Percentiles rank a stretch among this genome's conserved stretches.
These are phyloP conservation scores for Penicillium coprophilum DNA, from an alignment of 495 filamentous ascomycete genomes.

Conservation along the genomic window DNA sequence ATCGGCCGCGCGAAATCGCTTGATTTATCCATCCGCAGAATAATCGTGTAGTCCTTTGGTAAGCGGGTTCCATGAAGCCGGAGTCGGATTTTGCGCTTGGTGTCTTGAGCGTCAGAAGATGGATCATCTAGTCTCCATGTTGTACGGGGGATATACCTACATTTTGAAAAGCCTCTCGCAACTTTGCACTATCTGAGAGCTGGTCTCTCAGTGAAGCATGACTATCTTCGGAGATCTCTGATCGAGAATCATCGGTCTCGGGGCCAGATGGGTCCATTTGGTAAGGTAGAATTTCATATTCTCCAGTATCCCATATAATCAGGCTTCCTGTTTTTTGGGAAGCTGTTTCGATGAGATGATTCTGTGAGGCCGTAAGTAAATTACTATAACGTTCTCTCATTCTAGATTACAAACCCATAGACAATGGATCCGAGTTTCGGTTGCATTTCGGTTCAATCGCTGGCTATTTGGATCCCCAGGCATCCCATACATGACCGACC, in stretches of 20 bases:
- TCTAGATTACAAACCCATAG: slow-evolving; percentile 42
- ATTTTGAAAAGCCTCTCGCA: slow-evolving; percentile 53
- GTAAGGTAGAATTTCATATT: slow-evolving; percentile 58
- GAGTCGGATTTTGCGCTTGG: slow-evolving; percentile 58
- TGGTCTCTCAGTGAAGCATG: slow-evolving; percentile 6
- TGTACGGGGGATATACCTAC: slow-evolving; percentile 24
- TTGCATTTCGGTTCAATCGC: slow-evolving; percentile 59
- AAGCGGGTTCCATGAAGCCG: slow-evolving; percentile 59
- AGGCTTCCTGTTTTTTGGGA: slow-evolving; percentile 59
- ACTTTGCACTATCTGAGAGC: slow-evolving; percentile 53
- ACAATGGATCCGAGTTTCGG: slow-evolving; percentile 66
- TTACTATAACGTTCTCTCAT: background rate
- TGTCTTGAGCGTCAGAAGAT: background rate
- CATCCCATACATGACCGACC: slow-evolving; percentile 66
- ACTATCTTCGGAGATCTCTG: slow-evolving; percentile 24
- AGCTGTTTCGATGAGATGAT: slow-evolving; percentile 66
- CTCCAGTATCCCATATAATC: slow-evolving; percentile 70
- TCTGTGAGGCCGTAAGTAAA: slow-evolving; percentile 37
- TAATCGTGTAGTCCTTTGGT: slow-evolving; percentile 56
- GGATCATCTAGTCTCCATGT: background rate
- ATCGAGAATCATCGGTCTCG: slow-evolving; percentile 47
- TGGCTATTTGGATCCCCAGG: slow-evolving; percentile 62
- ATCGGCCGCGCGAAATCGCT: slow-evolving; percentile 39
- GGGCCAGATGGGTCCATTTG: slow-evolving; percentile 30
- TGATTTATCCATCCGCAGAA: slow-evolving; percentile 54